Base-by-base conservation (phyloP, 495 filamentous ascomycete species). In the Talaromyces borbonicus region DNA sequence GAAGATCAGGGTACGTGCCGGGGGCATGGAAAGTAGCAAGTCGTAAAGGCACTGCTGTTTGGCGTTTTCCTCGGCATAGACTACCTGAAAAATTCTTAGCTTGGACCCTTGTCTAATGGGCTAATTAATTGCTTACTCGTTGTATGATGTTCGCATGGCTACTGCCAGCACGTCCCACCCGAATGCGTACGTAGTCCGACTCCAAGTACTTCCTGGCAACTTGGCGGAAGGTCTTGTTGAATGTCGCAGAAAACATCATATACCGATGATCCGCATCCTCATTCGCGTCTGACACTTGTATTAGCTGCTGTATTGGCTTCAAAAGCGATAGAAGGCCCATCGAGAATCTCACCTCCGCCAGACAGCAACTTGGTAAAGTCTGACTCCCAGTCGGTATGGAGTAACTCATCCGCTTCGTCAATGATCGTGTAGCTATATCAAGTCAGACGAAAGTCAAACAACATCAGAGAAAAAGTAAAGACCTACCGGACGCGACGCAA, bases 221-320 rank as follows among this genome's bases (percentile, higher is more conserved):
- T 26, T 81, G 66, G 31, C 87, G 89, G 53, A 82, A 80, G 0
- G 65, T 60, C 65, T 82, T 85, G 16, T 85, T 81, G 58, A 97
- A 97, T 0, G 92, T 96, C 8, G 92, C 92, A 2, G 87, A 95
- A 52, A 96, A 96, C 76, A 98, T 87, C 74, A 95, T 68, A 66
- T 85, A 95, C 15, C 80, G 65, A 72, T 87, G 72, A 44, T 89
- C 83, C 4, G 80, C 84, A 53, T 95, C 86, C 41, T 85, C 79
- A 37, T 94, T 92, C 61, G 68, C 58, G 61, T 78, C 72, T 77
- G 49, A 24, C 40, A 24, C 35, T 19, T 46, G 33, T n/a, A 52
- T 65, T 38, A 62, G 54, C 26, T 8, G 23, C 19, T 23, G 22
- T 33, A 48, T 26, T n/a, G n/a, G n/a, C 44, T 44, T 32, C 19